Base-by-base conservation (phyloP, 2,329 filamentous ascomycete genomes). In the Cladophialophora immunda region DNA sequence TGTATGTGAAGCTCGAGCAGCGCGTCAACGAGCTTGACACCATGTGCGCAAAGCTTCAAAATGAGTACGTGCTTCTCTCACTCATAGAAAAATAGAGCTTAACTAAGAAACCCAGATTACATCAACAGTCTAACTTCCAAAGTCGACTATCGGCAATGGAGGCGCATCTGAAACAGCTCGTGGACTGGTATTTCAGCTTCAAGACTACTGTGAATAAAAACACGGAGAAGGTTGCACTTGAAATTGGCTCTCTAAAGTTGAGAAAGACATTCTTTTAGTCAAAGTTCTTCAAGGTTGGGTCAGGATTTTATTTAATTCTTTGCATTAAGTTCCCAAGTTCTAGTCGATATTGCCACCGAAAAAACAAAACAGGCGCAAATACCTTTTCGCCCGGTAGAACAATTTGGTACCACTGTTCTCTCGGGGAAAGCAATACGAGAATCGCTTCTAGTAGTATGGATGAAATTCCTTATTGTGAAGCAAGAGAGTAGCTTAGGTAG, bases 181-280 rank as follows among this genome's bases (percentile, higher is more conserved):
- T 45, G n/a, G 38, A 45, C 38, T 45, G n/a, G 38, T 45, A 45
- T 45, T 45, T 45, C 19, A 19, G n/a, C 17, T 45, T 45, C n/a
- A 45, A 45, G 38, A 45, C 38, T 5, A 45, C 38, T n/a, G n/a
- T 45, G n/a, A 45, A 45, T 19, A 45, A 19, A 45, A 45, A 45
- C n/a, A 45, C 38, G 38, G 38, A 45, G 38, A 45, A 45, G 38
- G n/a, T 45, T 19, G n/a, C n/a, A 19, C 17, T 45, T 19, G n/a
- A 45, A 19, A 45, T 45, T 45, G 19, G n/a, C n/a, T 45, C 38
- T n/a, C n/a, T n/a, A 19, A 45, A 45, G 38, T 19, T 45, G 9
- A 45, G 17, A 45, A n/a, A 45, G 17, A 19, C 38, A 19, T 45
- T 45, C 17, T 45, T 45, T 45, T 45, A 45, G n/a, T 19, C 4